Conservation (phyloP, 768 basidiomycete species). For the Amanita thiersii region DNA sequence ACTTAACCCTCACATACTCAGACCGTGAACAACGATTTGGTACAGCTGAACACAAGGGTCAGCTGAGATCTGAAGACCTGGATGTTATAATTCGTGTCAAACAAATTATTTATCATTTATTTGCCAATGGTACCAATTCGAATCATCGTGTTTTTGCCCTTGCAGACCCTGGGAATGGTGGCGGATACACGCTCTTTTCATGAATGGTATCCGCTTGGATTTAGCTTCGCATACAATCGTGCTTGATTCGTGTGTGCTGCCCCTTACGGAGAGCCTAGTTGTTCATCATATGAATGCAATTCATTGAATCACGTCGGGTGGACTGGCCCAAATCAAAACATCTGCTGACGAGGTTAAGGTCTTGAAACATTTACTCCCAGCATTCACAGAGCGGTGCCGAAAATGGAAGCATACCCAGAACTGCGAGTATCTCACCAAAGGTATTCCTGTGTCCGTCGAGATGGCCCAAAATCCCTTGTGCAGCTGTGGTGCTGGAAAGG, state of each 20-base stretch:
- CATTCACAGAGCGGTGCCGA: slow-evolving; percentile 44
- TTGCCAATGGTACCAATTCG: slow-evolving; percentile 3
- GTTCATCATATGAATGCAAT: slow-evolving; percentile 1
- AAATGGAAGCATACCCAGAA: slow-evolving; percentile 36
- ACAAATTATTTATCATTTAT: slow-evolving; percentile 10
- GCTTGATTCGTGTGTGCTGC: slow-evolving; percentile 40
- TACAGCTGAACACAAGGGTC: background rate
- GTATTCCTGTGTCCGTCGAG: slow-evolving; percentile 30
- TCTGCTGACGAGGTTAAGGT: slow-evolving; percentile 26
- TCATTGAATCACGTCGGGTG: background rate
- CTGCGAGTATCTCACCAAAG: slow-evolving; percentile 38
- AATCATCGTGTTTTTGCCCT: slow-evolving; percentile 15
- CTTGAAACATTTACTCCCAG: slow-evolving; percentile 47
- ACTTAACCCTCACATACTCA: slow-evolving; percentile 10
- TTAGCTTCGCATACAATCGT: slow-evolving; percentile 40
- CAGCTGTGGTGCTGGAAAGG: slow-evolving; percentile 43
- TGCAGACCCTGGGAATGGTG: slow-evolving; percentile 12
- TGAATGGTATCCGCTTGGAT: slow-evolving; percentile 39
- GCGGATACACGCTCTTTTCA: too few species aligned
- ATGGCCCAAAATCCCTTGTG: slow-evolving; percentile 36
- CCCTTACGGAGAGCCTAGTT: slow-evolving; percentile 18
- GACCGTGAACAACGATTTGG: slow-evolving; percentile 11
- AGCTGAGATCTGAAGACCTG: background rate
- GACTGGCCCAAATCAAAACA: slow-evolving; percentile 13
- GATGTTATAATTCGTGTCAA: slow-evolving; percentile 11